Evolutionary conservation across 2,329 filamentous ascomycete species (phyloP).

Genomic region (Myriosclerotinia scirpicola): DNA sequence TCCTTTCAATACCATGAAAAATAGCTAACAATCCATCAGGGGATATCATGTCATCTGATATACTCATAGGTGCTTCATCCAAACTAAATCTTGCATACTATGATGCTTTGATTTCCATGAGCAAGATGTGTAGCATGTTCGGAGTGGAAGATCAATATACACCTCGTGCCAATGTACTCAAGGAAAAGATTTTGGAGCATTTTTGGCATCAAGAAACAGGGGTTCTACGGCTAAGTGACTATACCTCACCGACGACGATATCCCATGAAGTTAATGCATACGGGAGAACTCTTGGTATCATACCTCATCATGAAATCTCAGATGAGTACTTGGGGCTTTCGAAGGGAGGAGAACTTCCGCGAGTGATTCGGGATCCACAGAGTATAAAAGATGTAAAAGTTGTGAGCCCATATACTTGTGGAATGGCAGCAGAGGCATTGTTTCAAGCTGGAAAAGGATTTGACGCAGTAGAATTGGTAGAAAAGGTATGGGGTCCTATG

Average conservation of each 20-base stretch:
- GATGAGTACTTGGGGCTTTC: slow-evolving; percentile 23
- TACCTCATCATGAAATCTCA: slow-evolving; percentile 21
- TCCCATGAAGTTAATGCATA: slow-evolving; percentile 34
- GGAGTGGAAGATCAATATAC: slow-evolving; percentile 23
- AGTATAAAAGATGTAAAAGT: slow-evolving; percentile 28
- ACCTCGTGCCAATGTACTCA: slow-evolving; percentile 25
- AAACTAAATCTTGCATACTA: slow-evolving; percentile 34
- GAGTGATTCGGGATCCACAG: slow-evolving; percentile 28
- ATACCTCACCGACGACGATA: slow-evolving; percentile 24
- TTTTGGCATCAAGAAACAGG: slow-evolving; percentile 29
- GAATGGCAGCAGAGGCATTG: slow-evolving; percentile 31
- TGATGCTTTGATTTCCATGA: slow-evolving; percentile 32
- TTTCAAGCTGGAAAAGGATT: slow-evolving; percentile 24
- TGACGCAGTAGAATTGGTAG: slow-evolving; percentile 27
- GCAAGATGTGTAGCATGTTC: slow-evolving; percentile 25
- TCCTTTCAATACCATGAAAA: background rate
- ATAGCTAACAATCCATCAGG: background rate
- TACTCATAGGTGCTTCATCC: slow-evolving; percentile 28
- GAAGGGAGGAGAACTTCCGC: slow-evolving; percentile 21
- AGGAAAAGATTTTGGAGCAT: slow-evolving; percentile 27
- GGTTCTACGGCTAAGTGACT: slow-evolving; percentile 29
- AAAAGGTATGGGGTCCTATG: slow-evolving; percentile 33
- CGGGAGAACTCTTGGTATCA: slow-evolving; percentile 26
- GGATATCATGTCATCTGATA: slow-evolving; percentile 4
- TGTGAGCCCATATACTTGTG: slow-evolving; percentile 32